Evolutionary conservation across 1,284 basidiomycete genomes (phyloP), one percentile per base, ranked within the genome.

Genomic region (Flammula alnicola): DNA sequence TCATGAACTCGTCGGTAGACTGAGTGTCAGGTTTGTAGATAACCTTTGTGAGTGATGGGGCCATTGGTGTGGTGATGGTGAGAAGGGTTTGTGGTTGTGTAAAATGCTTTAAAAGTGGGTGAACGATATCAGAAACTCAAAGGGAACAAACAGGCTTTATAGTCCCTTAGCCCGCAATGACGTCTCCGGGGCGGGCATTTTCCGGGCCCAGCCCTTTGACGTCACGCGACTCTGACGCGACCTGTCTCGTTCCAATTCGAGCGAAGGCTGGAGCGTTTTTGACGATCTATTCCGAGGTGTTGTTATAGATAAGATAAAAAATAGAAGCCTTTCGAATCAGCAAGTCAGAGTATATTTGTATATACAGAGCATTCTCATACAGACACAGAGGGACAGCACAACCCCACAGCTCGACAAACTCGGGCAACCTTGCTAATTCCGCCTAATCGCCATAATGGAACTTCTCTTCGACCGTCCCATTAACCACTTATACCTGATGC

Each of bases 11-110:
- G 46, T 88, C 83, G n/a, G 81, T 84, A 10, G 80, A 79, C 55
- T 84, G 80, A 43, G 79, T 60, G 55, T 84, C 81, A 25, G 87
- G 86, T 69, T 91, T 88, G 77, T 88, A 92, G 58, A 90, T 72
- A 63, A 92, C 79, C 73, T 87, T 86, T 44, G 79, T 81, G 55
- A 86, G 60, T 44, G 65, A n/a, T n/a, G n/a, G 79, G 30, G 71
- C 58, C 83, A 85, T 85, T 57, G 32, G 38, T 32, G 23, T n/a
- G n/a, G 23, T 38, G 45, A 26, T 50, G 47, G 29, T 25, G n/a
- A n/a, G n/a, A n/a, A n/a, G n/a, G n/a, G n/a, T n/a, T n/a, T 38
- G 52, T 56, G 49, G 47, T 52, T 55, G 50, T 51, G 48, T 56
- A 58, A 49, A 47, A 37, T 48, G 44, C 49, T 47, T 55, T 49